Percentiles rank a stretch among this genome's conserved stretches.
Evolutionary conservation across 139 green algal species (phyloP).

Genomic region (Pleodorina starrii): DNA sequence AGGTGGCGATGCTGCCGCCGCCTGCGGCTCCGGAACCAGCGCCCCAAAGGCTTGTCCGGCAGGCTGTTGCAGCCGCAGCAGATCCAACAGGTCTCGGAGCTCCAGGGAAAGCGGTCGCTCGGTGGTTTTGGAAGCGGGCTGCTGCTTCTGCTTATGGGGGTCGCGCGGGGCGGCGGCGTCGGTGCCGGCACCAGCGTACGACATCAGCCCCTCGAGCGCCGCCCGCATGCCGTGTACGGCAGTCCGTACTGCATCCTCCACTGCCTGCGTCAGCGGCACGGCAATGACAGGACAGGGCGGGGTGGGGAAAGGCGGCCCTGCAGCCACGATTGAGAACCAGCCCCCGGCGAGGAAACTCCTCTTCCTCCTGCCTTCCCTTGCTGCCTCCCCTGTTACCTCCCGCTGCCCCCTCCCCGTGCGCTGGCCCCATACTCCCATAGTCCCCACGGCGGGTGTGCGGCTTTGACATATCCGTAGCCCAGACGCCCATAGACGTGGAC

Average conservation of each 20-base stretch:
- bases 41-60: background rate
- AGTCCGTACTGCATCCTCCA: background rate
- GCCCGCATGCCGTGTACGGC: constrained; percentile 15
- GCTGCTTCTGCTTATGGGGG: background rate
- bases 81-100: background rate
- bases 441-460: no score
- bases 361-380: no score
- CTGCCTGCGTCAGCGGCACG: background rate
- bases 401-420: background rate
- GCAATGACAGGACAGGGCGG: background rate
- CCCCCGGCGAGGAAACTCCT: no score
- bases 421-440: background rate
- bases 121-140: background rate
- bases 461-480: no score
- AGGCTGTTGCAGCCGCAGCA: constrained; percentile 16
- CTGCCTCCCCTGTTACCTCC: no score
- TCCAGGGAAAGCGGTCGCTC: background rate
- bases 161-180: background rate
- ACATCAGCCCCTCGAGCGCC: constrained; percentile 5
- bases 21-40: background rate
- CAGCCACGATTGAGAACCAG: no score
- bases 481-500: no score
- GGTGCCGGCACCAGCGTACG: background rate
- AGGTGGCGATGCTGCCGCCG: background rate
- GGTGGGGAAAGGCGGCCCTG: background rate